Conservation (phyloP, 1,284 basidiomycete species). For the Ceratobasidium sp. region DNA sequence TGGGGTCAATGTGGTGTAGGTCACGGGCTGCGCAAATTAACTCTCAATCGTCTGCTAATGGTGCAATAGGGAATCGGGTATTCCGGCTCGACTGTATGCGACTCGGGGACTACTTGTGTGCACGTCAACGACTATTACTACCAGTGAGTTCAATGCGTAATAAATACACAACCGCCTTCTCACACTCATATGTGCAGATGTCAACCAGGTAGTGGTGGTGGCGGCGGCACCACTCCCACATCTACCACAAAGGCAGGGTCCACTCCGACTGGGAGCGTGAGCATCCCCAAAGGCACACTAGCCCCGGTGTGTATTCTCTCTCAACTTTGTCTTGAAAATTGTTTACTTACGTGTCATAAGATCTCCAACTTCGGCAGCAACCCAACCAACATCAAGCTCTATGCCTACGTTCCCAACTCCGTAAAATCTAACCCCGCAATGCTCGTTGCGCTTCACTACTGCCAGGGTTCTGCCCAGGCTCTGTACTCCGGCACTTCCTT, state of each 20-base stretch:
- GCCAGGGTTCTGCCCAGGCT: slow-evolving; percentile 59
- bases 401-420: slow-evolving; percentile 57
- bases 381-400: slow-evolving; percentile 56
- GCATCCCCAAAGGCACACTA: background rate
- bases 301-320: background rate
- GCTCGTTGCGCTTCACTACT: slow-evolving; percentile 62
- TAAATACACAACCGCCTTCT: too few relatives aligned
- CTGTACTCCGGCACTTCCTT: slow-evolving; percentile 60
- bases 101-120: background rate
- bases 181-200: background rate
- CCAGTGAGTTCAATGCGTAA: too few relatives aligned
- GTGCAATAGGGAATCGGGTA: slow-evolving; percentile 2
- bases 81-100: background rate
- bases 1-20: slow-evolving; percentile 27
- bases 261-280: background rate
- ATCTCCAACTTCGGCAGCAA: slow-evolving; percentile 55
- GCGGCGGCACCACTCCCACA: background rate
- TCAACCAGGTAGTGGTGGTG: background rate
- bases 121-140: background rate
- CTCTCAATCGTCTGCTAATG: background rate
- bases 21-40: background rate
- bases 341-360: background rate
- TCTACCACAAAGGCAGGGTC: background rate
- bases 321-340: too few relatives aligned
- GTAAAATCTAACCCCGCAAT: slow-evolving; percentile 55